phyloP scores from a whole-genome alignment of 2,329 filamentous ascomycete genomes.

The Tolypocladium tundrense region DNA sequence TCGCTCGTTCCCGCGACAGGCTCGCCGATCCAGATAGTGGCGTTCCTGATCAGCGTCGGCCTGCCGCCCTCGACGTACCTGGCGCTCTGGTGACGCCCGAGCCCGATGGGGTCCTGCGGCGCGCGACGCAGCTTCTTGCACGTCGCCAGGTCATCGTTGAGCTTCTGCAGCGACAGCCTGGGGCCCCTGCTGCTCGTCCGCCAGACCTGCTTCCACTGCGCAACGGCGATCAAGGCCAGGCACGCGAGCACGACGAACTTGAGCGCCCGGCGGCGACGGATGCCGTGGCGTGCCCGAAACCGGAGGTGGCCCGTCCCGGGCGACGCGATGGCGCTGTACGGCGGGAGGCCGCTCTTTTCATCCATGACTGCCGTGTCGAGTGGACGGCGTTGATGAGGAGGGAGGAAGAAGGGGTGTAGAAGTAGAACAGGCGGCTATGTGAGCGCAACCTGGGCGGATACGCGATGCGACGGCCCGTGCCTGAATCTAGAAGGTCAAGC shows the following conservation, averaged over 20 bases:
- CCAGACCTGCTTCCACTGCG: conserved; percentile 35
- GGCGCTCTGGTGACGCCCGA: conserved; percentile 48
- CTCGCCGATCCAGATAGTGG: conserved; percentile 57
- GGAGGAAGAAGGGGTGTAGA: too few relatives aligned
- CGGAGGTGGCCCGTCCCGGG: conserved; percentile 5
- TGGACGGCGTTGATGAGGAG: not conserved
- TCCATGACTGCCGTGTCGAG: conserved; percentile 12
- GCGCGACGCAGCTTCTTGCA: conserved; percentile 45
- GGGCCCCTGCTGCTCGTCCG: conserved; percentile 13
- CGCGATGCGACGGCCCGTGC: not conserved
- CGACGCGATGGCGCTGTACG: conserved; percentile 28
- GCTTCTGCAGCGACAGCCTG: conserved; percentile 38
- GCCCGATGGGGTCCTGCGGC: conserved; percentile 44
- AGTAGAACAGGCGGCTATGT: not conserved
- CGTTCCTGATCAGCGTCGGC: conserved; percentile 55
- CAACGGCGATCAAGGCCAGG: conserved; percentile 39
- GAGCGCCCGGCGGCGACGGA: conserved; percentile 33
- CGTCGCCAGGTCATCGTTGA: conserved; percentile 42
- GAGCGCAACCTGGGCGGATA: not conserved
- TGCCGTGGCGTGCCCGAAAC: conserved; percentile 13
- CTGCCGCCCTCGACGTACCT: conserved; percentile 48
- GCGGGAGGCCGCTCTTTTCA: conserved; percentile 34
- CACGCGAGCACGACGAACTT: conserved; percentile 33
- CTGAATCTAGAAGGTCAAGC: not conserved
- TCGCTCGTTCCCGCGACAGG: conserved; percentile 37